Conservation (phyloP, 306 rosid genomes). For the Sicyos baderoa region DNA sequence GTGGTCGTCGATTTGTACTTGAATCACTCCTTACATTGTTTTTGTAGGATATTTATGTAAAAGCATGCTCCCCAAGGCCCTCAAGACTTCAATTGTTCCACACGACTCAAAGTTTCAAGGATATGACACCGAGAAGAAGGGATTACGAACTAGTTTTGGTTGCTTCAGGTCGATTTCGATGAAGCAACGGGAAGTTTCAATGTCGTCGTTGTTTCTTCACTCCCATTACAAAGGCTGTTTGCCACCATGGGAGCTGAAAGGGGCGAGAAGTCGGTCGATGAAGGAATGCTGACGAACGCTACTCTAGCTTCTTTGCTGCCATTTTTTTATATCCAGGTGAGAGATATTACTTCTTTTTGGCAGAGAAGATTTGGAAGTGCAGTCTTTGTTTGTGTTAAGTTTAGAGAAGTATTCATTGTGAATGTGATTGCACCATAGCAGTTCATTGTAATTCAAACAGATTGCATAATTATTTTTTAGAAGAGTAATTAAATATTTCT, state of each 20-base stretch:
- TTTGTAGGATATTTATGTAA: conserved; percentile 68
- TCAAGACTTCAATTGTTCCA: conserved; percentile 48
- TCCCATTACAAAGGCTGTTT: conserved; percentile 87
- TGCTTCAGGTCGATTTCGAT: conserved; percentile 73
- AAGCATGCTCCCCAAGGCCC: conserved; percentile 82
- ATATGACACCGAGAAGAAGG: conserved; percentile 57
- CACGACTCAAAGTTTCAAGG: conserved; percentile 48
- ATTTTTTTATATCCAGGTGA: not conserved
- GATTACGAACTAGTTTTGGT: conserved; percentile 53
- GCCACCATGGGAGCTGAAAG: conserved; percentile 73
- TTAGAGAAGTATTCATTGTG: conserved; percentile 6
- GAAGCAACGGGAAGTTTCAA: conserved; percentile 67
- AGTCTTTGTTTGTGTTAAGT: not conserved
- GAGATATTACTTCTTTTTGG: conserved; percentile 12
- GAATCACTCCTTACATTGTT: not conserved
- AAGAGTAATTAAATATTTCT: too few species aligned
- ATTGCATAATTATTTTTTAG: not conserved
- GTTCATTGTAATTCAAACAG: conserved; percentile 9
- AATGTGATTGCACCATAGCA: not conserved
- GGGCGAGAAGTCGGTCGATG: conserved; percentile 48
- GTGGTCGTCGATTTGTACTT: not conserved
- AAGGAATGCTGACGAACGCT: conserved; percentile 44
- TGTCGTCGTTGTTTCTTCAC: conserved; percentile 78
- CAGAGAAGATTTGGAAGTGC: not conserved
- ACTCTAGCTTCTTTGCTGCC: conserved; percentile 1